phyloP scores from a whole-genome alignment of 805 yeast species.

The Saturnispora hagleri region DNA sequence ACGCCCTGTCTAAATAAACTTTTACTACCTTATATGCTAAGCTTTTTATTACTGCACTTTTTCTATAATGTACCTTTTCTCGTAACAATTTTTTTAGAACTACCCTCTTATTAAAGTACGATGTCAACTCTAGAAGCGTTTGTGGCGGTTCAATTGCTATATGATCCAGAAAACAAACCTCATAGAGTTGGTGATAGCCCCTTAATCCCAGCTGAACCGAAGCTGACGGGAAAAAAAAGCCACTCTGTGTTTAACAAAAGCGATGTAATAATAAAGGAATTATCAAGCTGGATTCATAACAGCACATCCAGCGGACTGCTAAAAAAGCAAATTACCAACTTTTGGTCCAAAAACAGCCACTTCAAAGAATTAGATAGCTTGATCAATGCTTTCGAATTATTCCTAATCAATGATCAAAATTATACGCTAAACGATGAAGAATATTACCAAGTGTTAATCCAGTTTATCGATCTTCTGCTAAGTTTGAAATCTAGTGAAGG shows the following conservation, averaged over 20 bases:
- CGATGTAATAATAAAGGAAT: conserved; percentile 19
- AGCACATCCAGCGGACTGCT: conserved; percentile 8
- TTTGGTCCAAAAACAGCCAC: background rate
- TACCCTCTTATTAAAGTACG: background rate
- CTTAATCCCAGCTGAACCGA: conserved; percentile 16
- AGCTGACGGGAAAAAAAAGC: conserved; percentile 13
- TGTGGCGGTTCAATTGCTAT: conserved; percentile 17
- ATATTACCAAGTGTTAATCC: conserved; percentile 5
- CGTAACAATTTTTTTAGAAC: background rate
- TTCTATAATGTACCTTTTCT: background rate
- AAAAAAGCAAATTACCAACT: background rate
- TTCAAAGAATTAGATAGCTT: background rate
- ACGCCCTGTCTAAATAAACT: conserved; percentile 1
- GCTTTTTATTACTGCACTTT: background rate
- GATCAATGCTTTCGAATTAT: background rate
- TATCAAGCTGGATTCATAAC: conserved; percentile 12
- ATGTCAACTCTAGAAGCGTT: conserved; percentile 3
- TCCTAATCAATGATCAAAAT: background rate
- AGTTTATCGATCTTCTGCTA: conserved; percentile 15
- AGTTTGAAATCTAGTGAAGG: conserved; percentile 10
- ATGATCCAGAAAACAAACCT: conserved; percentile 16
- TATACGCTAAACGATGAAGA: conserved; percentile 2
- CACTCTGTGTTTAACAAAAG: conserved; percentile 19
- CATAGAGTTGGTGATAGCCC: conserved; percentile 16
- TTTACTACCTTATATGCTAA: background rate